Base-by-base conservation (phyloP, 805 yeast genomes). In the Candida quercuum region DNA sequence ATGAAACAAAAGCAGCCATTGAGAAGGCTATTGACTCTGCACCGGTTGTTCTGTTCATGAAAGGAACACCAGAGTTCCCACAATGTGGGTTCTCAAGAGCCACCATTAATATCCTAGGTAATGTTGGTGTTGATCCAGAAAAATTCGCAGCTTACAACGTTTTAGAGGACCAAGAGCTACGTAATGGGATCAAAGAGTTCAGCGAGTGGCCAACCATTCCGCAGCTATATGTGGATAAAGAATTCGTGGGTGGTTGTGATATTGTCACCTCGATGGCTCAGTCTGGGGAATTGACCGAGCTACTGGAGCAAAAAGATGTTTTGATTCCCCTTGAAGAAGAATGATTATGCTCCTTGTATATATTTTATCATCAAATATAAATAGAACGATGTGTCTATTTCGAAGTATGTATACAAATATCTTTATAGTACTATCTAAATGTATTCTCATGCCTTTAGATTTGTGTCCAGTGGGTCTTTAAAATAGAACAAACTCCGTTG, bases 181-280 rank as follows among this genome's bases (percentile, higher is more conserved):
- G 99, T 64, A 80, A 86, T 33, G 99, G 98, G 23, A 87, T 93
- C 54, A 93, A 93, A 66, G 99, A 93, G 60, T 93, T 76, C 63
- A 79, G 91, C 49, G 81, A 85, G 47, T 93, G 99, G 99, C 99
- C 99, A 39, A 93, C 99, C 1, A 88, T 93, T 42, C 99, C 99
- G 13, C 99, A 93, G 63, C 72, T 93, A 31, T 93, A 89, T 57
- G 87, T 93, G 12, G 75, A 81, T 49, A 80, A 81, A 48, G 99
- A 93, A 59, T 93, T 93, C 57, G 74, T 93, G 37, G 99, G 99
- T 32, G 99, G 99, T 5, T 93, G 97, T 64, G 99, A 93, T 63
- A 89, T 93, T 46, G 72, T 93, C 37, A 86, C 83, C 57, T 78
- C 85, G 39, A 89, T 93, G 98, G 86, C 94, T 28, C 84, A 82